Percentiles rank a stretch among this genome's conserved stretches.
Conservation (phyloP, 257 asterid genomes). For the Penstemon davidsonii region DNA sequence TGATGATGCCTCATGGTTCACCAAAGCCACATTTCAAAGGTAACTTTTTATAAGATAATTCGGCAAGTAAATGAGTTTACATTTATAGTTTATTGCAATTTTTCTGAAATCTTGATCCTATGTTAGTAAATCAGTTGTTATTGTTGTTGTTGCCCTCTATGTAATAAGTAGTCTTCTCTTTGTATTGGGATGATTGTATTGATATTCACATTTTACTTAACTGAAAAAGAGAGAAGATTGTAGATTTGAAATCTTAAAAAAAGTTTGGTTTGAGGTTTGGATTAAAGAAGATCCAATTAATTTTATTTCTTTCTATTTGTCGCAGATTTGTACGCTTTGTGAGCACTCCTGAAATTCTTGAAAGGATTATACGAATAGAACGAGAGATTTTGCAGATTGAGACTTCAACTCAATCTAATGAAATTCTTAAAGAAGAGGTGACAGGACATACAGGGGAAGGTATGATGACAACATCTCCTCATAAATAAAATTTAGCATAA, state of each 20-base stretch:
- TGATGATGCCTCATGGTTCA: slow-evolving; percentile 55
- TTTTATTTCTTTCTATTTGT: slow-evolving; percentile 7
- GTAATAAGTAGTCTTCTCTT: background rate
- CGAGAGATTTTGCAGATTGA: slow-evolving; percentile 77
- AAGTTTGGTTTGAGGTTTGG: background rate
- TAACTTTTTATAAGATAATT: slow-evolving; percentile 8
- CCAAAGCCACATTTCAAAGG: slow-evolving; percentile 76
- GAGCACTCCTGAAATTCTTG: slow-evolving; percentile 87
- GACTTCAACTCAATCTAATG: slow-evolving; percentile 58
- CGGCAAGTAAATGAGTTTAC: no score
- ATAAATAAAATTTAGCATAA: background rate
- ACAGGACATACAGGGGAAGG: slow-evolving; percentile 46
- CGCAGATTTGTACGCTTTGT: slow-evolving; percentile 83
- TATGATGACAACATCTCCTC: slow-evolving; percentile 18
- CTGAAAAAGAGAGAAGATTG: background rate
- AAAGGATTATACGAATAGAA: slow-evolving; percentile 68
- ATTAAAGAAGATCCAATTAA: background rate
- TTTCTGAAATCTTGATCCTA: background rate
- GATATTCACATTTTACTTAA: background rate
- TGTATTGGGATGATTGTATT: background rate
- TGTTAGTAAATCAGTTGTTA: background rate
- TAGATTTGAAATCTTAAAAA: slow-evolving; percentile 6
- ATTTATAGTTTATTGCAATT: background rate
- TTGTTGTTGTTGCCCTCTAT: background rate
- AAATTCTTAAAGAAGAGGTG: slow-evolving; percentile 36